These are phyloP conservation scores for Leishmania tarentolae DNA, from an alignment of 208 protist species.

Conservation along the genomic window DNA sequence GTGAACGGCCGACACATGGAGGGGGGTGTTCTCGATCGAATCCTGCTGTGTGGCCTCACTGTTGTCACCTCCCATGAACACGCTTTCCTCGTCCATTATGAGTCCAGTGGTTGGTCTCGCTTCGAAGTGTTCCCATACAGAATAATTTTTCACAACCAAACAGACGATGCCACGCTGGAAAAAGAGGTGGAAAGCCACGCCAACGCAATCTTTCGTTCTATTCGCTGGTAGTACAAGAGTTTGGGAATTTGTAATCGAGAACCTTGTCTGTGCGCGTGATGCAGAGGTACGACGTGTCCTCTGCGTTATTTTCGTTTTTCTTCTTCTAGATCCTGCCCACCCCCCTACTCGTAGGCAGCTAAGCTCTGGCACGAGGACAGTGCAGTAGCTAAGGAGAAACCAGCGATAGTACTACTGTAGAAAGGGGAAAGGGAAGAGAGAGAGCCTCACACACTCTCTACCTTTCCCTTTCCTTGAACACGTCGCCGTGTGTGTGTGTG, in stretches of 20 bases:
- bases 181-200: not conserved
- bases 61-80: conserved; percentile 22
- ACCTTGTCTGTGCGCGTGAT: not conserved
- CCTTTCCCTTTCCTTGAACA: not conserved
- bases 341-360: not conserved
- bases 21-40: conserved; percentile 14
- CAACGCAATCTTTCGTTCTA: not conserved
- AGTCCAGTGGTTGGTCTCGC: not conserved
- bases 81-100: conserved; percentile 37
- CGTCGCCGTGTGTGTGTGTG: not conserved
- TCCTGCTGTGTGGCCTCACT: not conserved
- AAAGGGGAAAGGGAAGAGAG: not conserved
- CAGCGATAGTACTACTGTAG: not conserved
- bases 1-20: conserved; percentile 14
- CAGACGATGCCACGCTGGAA: not conserved
- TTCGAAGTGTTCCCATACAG: too few relatives aligned
- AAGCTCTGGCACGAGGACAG: not conserved
- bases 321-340: not conserved
- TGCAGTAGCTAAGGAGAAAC: too few relatives aligned
- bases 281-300: not conserved
- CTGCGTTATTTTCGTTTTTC: not conserved
- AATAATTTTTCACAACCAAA: not conserved
- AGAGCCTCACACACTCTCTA: not conserved
- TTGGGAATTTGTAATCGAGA: not conserved
- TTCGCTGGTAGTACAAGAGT: not conserved